phyloP scores from a whole-genome alignment of 1,284 basidiomycete genomes.

The Butyriboletus appendiculatus region DNA sequence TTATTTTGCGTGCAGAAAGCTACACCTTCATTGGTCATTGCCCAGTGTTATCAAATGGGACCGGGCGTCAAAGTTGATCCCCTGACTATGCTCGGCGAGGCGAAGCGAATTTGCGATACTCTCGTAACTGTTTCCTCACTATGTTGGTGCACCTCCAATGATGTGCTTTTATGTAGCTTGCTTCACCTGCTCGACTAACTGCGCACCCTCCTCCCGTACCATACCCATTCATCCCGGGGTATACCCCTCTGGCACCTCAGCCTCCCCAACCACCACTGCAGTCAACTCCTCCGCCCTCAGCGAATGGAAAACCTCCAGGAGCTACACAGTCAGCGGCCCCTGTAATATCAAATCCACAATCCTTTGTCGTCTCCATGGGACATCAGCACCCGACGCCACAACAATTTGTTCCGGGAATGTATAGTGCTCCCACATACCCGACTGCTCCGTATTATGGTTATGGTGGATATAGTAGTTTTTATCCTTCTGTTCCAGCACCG shows the following conservation, averaged over 20 bases:
- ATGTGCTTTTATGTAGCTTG: conserved; percentile 47
- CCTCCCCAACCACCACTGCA: conserved; percentile 21
- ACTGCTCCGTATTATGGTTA: conserved; percentile 59
- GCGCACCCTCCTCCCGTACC: conserved; percentile 62
- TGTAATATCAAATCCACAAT: conserved; percentile 66
- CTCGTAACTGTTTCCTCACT: conserved; percentile 49
- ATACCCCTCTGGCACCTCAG: conserved; percentile 30
- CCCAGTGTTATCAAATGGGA: conserved; percentile 77
- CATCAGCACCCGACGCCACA: conserved; percentile 35
- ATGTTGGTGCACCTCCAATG: conserved; percentile 7
- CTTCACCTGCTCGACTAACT: conserved; percentile 66
- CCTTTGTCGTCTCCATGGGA: conserved; percentile 67
- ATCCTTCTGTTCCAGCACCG: conserved; percentile 27
- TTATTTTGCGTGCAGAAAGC: conserved; percentile 53
- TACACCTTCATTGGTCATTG: conserved; percentile 68
- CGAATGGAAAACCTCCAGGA: conserved; percentile 30
- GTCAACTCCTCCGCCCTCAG: conserved; percentile 31
- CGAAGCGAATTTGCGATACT: conserved; percentile 74
- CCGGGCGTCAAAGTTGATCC: conserved; percentile 70
- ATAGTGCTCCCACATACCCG: conserved; percentile 50
- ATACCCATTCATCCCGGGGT: conserved; percentile 47
- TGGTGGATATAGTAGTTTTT: conserved; percentile 38
- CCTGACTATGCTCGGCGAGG: conserved; percentile 67
- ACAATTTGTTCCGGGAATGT: conserved; percentile 44
- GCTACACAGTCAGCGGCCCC: conserved; percentile 32